Evolutionary conservation across 495 filamentous ascomycete genomes (phyloP).

Genomic region (Tetracladium setigerum): DNA sequence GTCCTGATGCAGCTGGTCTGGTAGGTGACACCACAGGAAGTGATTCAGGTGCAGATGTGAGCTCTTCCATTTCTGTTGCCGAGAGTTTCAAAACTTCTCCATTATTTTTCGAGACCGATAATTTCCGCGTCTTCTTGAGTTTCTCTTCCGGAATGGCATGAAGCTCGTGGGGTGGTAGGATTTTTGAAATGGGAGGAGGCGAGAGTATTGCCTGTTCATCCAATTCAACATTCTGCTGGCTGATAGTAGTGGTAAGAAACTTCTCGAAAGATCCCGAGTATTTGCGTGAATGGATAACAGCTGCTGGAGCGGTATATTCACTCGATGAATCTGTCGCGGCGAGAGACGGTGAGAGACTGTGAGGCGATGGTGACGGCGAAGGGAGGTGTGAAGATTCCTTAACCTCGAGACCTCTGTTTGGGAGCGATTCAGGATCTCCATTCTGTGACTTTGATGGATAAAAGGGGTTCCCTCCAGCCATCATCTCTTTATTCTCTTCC

Average conservation of each 20-base stretch:
- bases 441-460: neutral
- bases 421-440: neutral
- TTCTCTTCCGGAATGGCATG: conserved; percentile 19
- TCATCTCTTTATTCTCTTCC: neutral
- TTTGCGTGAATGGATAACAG: conserved; percentile 3
- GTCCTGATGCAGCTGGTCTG: neutral
- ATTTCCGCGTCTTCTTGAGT: conserved; percentile 11
- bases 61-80: conserved; percentile 44
- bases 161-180: conserved; percentile 13
- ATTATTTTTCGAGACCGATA: conserved; percentile 11
- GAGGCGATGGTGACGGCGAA: conserved; percentile 13
- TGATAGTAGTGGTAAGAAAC: neutral
- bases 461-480: neutral
- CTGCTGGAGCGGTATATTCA: neutral
- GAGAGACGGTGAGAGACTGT: conserved; percentile 9
- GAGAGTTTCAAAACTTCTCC: conserved; percentile 43
- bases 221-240: neutral
- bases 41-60: conserved; percentile 47
- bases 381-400: conserved; percentile 12
- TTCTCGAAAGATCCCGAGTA: conserved; percentile 12
- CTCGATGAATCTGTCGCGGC: conserved; percentile 4
- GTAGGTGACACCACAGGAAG: conserved; percentile 29
- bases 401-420: conserved; percentile 1
- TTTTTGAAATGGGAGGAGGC: conserved; percentile 11
- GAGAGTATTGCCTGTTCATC: conserved; percentile 2